These are phyloP conservation scores for Astraeus odoratus DNA, from an alignment of 768 basidiomycete genomes.

Conservation along the genomic window DNA sequence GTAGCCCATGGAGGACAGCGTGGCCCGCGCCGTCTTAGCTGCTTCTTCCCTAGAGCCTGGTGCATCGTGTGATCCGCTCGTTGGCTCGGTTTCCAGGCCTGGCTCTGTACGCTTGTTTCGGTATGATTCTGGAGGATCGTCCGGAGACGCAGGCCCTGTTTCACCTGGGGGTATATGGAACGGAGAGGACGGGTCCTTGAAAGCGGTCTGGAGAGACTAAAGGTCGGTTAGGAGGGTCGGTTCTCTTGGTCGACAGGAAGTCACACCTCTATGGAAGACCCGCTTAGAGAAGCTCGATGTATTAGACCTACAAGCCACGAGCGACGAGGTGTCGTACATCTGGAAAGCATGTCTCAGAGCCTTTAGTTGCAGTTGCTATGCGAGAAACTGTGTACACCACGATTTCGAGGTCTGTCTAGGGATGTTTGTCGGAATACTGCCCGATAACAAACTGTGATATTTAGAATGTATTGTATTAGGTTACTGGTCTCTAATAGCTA, in stretches of 20 bases:
- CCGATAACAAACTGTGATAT: too few species aligned
- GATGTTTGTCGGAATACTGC: too few species aligned
- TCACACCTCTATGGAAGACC: conserved; percentile 22
- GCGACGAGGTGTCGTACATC: conserved; percentile 1
- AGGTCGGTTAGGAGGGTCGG: not conserved
- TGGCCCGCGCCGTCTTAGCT: conserved; percentile 34
- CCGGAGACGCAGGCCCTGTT: conserved; percentile 52
- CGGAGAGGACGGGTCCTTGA: conserved; percentile 59
- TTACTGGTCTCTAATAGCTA: too few species aligned
- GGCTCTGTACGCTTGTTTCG: not conserved
- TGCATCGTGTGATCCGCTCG: not conserved
- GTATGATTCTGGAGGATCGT: conserved; percentile 25
- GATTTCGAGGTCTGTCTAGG: too few species aligned
- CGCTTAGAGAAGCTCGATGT: conserved; percentile 13
- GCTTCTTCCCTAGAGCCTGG: conserved; percentile 5
- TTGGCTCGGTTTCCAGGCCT: conserved; percentile 3
- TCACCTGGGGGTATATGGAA: conserved; percentile 56
- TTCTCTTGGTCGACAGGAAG: not conserved
- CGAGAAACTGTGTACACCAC: too few species aligned
- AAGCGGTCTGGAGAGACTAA: conserved; percentile 56
- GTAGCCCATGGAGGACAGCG: conserved; percentile 43
- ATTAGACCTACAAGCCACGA: not conserved
- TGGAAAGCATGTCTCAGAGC: not conserved
- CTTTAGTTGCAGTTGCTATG: too few species aligned
- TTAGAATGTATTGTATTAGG: too few species aligned